Percentiles rank a stretch among this genome's conserved stretches.
Evolutionary conservation across 768 basidiomycete species (phyloP).

Genomic region (Kwoniella newhampshirensis): DNA sequence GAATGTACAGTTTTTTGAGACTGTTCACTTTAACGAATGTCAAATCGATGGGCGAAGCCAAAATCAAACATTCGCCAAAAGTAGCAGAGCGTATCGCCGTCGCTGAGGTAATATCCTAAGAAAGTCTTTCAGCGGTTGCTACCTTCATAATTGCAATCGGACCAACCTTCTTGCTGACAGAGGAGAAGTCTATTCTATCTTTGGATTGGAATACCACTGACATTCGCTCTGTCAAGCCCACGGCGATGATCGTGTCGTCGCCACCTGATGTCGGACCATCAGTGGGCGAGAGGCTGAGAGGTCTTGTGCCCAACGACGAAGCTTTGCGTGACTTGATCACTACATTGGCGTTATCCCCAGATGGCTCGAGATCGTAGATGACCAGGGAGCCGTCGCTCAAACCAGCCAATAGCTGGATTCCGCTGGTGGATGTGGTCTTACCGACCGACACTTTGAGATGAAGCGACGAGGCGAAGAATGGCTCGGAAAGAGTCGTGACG

Average conservation of each 20-base stretch:
- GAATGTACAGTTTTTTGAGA: slow-evolving; percentile 49
- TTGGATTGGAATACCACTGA: slow-evolving; percentile 44
- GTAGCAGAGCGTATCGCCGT: slow-evolving; percentile 17
- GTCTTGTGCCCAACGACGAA: slow-evolving; percentile 39
- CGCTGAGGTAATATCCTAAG: slow-evolving; percentile 38
- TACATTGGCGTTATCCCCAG: slow-evolving; percentile 14
- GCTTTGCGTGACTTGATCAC: slow-evolving; percentile 28
- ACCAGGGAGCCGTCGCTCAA: slow-evolving; percentile 45
- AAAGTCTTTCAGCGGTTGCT: not conserved
- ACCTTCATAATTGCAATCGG: not conserved
- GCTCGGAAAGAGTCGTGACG: slow-evolving; percentile 19
- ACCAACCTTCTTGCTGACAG: slow-evolving; percentile 42
- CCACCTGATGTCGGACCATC: slow-evolving; percentile 7
- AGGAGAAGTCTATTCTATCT: slow-evolving; percentile 44
- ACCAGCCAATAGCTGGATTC: slow-evolving; percentile 41
- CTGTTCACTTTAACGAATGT: slow-evolving; percentile 37
- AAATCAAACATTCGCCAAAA: slow-evolving; percentile 35
- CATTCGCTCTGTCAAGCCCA: slow-evolving; percentile 44
- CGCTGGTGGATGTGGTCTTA: slow-evolving; percentile 10
- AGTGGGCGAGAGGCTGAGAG: slow-evolving; percentile 27
- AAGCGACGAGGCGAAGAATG: slow-evolving; percentile 23
- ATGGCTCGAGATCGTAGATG: slow-evolving; percentile 30
- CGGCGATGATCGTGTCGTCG: slow-evolving; percentile 33
- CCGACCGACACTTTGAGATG: slow-evolving; percentile 15
- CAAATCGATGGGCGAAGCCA: slow-evolving; percentile 28